Evolutionary conservation across 1,284 basidiomycete genomes (phyloP), one percentile per base, ranked within the genome.

Genomic region (Irpex sp.): DNA sequence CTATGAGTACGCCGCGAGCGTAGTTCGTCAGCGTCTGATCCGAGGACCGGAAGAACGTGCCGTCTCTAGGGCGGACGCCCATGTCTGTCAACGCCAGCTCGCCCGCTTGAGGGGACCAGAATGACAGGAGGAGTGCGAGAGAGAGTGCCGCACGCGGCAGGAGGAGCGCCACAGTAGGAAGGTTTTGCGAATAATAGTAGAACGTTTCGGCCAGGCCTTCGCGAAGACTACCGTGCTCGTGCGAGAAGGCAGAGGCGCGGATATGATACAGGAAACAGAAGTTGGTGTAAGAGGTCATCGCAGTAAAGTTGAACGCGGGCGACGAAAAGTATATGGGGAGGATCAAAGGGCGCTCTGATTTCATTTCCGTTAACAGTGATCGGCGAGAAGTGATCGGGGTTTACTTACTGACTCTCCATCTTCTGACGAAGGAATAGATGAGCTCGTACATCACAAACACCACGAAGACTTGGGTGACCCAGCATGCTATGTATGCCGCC

Each of bases 351-450:
- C 92, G 90, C 74, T 88, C 93, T 94, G 55, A 64, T 11, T 56
- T 56, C 21, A 56, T 56, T 56, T 56, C 54, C 54, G 54, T 56
- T 36, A 63, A 44, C 47, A 31, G 31, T 52, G 44, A 48, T 57
- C 34, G 59, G 59, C 26, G n/a, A 40, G 19, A 57, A 58, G 40
- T 52, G 55, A 57, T 60, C 61, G 61, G 38, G 48, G 40, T 55
- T 31, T n/a, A 91, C 92, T 82, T 73, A 93, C 91, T 90, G 69
- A 89, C 81, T 67, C 92, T 84, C 93, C 93, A 95, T 64, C 91
- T 79, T 63, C 93, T 80, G 68, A 83, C 82, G 74, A 93, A 94
- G 55, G 88, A 91, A 73, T 89, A 95, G 40, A 92, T 77, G 55
- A 93, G 73, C 68, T 94, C 92, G 76, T 94, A 94, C 31, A 92